Base-by-base conservation (phyloP, 768 basidiomycete genomes). In the Leccinellum albellum region DNA sequence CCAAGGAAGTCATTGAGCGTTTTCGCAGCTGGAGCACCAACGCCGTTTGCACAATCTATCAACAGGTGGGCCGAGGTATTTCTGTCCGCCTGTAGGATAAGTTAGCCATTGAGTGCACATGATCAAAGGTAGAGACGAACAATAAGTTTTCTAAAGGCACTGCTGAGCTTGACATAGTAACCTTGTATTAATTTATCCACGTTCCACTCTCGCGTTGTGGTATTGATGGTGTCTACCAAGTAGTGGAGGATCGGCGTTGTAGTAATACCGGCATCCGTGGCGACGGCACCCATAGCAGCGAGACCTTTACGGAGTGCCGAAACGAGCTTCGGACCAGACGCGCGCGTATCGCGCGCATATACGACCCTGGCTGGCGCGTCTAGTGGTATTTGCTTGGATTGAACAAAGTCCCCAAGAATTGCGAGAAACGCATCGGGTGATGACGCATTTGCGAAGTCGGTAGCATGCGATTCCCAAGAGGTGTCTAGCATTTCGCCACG, bases 21-120 rank as follows among this genome's bases (percentile, higher is more conserved):
- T 32, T 76, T 75, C 13, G 91, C 85, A 37, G 89, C 86, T 7
- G 79, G 75, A 15, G 89, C 84, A 48, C 97, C 97, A 23, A 99
- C 97, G 26, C 97, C 97, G 70, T 99, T 98, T n/a, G 97, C 97
- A 70, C 97, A 98, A 72, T 99, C 97, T 42, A 99, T 79, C n/a
- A 89, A 70, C 48, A 99, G 67, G 35, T 86, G 82, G 15, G 80
- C 71, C 12, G 80, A 52, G 77, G 73, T 42, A 76, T 73, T 71
- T 56, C 86, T 86, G 57, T 85, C 84, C 24, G 80, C 75, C 88
- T 92, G 57, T 32, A 26, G 44, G 37, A 47, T 44, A 53, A 28
- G 51, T 67, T 31, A 67, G 48, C 14, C 6, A 20, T 17, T 51
- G 48, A 32, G 45, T 14, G 44, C 4, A 54, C 26, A 55, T 49